Conservation (phyloP, 495 filamentous ascomycete genomes). For the Glarea lozoyensis region DNA sequence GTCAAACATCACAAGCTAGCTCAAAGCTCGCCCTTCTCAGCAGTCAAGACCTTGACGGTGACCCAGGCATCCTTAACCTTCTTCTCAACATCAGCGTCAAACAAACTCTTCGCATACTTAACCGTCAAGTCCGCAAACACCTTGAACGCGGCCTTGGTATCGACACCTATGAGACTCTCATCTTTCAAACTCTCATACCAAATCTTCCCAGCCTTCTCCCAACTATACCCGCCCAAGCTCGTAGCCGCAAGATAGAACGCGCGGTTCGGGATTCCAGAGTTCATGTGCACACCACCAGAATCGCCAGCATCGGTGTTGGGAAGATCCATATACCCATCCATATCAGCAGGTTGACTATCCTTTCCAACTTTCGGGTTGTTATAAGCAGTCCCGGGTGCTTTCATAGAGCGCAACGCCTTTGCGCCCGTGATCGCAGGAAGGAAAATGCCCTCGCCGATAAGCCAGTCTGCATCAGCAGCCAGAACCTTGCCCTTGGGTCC, state of each 20-base stretch:
- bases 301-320: conserved; percentile 31
- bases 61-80: too few species aligned
- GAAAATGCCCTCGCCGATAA: conserved; percentile 39
- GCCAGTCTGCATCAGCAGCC: conserved; percentile 37
- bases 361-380: conserved; percentile 33
- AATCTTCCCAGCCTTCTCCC: conserved; percentile 1
- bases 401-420: conserved; percentile 38
- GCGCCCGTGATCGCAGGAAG: conserved; percentile 31
- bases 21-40: too few species aligned
- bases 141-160: too few species aligned
- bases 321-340: conserved; percentile 26
- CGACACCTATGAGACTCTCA: too few species aligned
- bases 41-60: too few species aligned
- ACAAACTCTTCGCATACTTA: too few species aligned
- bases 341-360: conserved; percentile 38
- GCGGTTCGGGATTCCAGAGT: conserved; percentile 28
- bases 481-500: conserved; percentile 22
- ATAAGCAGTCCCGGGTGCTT: conserved; percentile 39
- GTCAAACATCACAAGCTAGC: too few species aligned
- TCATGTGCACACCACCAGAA: conserved; percentile 42
- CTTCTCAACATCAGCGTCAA: too few species aligned
- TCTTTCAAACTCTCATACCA: too few species aligned
- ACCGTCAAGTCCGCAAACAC: too few species aligned
- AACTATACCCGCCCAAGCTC: neutral
- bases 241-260: neutral